A percentile compares a stretch with the other conserved stretches of the same genome.
phyloP scores from a whole-genome alignment of 2,329 filamentous ascomycete species.

The Harringtonia lauricola region DNA sequence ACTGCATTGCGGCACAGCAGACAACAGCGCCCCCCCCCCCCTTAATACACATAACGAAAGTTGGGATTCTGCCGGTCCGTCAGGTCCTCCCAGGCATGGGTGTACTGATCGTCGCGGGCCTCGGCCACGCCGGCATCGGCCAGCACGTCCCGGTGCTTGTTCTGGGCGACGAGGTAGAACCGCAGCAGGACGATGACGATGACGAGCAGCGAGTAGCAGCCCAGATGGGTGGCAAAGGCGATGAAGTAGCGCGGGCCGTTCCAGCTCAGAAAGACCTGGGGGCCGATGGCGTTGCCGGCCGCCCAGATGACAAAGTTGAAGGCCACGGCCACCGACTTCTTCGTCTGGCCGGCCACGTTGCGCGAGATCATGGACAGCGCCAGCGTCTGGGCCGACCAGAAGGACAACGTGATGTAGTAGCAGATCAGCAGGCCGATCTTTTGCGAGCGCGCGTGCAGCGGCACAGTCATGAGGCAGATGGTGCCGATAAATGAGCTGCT shows the following conservation, averaged over 20 bases:
- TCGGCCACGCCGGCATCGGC: constrained; percentile 27
- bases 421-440: constrained; percentile 58
- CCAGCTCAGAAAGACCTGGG: constrained; percentile 50
- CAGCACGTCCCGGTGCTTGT: constrained; percentile 43
- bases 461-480: constrained; percentile 59
- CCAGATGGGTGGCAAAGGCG: constrained; percentile 58
- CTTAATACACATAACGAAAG: constrained; percentile 42
- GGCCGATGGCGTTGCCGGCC: constrained; percentile 28
- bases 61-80: constrained; percentile 51
- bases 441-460: constrained; percentile 43
- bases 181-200: constrained; percentile 45
- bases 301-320: constrained; percentile 63
- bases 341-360: constrained; percentile 63
- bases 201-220: constrained; percentile 53
- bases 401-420: constrained; percentile 66
- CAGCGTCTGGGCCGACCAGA: constrained; percentile 64
- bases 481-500: constrained; percentile 57
- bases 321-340: constrained; percentile 57
- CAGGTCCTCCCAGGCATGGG: constrained; percentile 50
- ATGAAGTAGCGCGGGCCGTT: constrained; percentile 57
- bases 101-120: constrained; percentile 27
- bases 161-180: constrained; percentile 44
- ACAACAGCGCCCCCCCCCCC: too few species aligned
- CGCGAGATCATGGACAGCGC: constrained; percentile 56
- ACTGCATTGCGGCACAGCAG: too few species aligned